Evolutionary conservation across 2,329 filamentous ascomycete species (phyloP).

Genomic region (Pyricularia sp.): DNA sequence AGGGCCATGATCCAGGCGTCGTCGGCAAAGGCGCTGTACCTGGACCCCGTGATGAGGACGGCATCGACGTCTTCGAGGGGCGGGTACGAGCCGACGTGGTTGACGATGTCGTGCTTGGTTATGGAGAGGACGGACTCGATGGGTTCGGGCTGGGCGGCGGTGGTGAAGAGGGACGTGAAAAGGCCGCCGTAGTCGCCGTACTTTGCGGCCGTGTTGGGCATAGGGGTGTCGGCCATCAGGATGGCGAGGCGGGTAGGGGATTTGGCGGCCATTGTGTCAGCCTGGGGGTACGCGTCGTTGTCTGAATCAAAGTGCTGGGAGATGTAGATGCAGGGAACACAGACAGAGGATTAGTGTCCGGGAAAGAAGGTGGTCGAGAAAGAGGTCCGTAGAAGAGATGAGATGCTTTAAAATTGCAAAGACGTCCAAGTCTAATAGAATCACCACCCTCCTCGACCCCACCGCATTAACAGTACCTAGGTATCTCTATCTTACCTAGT

Average conservation of each 20-base stretch:
- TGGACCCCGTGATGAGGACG: constrained; percentile 70
- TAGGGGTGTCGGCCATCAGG: constrained; percentile 77
- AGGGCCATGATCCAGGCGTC: constrained; percentile 69
- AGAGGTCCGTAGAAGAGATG: neutral
- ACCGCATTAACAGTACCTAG: neutral
- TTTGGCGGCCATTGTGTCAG: constrained; percentile 16
- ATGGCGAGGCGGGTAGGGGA: constrained; percentile 60
- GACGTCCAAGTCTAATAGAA: neutral
- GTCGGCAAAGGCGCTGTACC: constrained; percentile 64
- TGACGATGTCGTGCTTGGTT: constrained; percentile 62
- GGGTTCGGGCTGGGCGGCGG: constrained; percentile 36
- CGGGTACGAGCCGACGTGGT: constrained; percentile 57
- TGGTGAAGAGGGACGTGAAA: constrained; percentile 51
- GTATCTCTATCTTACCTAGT: neutral
- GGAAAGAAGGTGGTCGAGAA: neutral
- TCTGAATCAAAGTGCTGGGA: too few species aligned
- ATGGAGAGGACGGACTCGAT: constrained; percentile 44
- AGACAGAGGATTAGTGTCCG: neutral
- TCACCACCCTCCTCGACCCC: neutral
- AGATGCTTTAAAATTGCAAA: neutral
- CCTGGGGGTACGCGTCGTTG: neutral
- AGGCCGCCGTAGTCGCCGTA: constrained; percentile 67
- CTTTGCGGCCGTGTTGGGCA: constrained; percentile 50
- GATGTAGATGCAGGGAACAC: neutral
- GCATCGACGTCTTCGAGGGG: constrained; percentile 67